These are phyloP conservation scores for Dysphania ambrosioides DNA, from an alignment of 148 eudicot genomes.

Conservation along the genomic window DNA sequence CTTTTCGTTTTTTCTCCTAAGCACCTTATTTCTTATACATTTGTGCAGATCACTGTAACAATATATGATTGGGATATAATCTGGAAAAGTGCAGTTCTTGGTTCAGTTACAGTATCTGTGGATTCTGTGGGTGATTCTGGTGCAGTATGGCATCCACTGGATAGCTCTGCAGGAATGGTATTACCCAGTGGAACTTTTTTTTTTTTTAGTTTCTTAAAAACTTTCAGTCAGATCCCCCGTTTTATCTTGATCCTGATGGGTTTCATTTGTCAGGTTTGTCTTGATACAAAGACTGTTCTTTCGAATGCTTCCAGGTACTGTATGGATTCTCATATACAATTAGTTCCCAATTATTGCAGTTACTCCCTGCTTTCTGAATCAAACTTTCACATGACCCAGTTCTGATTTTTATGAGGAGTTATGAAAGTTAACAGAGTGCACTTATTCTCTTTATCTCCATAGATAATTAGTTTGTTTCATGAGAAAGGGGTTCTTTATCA, in stretches of 20 bases:
- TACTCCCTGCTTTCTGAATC: neutral
- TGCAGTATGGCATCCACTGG: constrained; percentile 73
- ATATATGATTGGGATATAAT: constrained; percentile 96
- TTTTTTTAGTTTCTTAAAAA: neutral
- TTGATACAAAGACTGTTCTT: constrained; percentile 54
- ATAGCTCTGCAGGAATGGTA: constrained; percentile 89
- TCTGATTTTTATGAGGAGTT: neutral
- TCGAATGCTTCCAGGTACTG: constrained; percentile 60
- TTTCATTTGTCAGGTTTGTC: constrained; percentile 66
- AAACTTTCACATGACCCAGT: neutral
- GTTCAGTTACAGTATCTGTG: constrained; percentile 65
- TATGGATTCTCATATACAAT: neutral
- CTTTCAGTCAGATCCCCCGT: neutral
- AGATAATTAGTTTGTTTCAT: neutral
- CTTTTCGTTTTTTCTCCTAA: neutral
- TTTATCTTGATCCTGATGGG: constrained; percentile 10
- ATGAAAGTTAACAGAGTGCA: too few species aligned
- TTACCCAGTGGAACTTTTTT: neutral
- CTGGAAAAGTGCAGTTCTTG: constrained; percentile 91
- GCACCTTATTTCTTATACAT: constrained; percentile 9
- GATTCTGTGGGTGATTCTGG: constrained; percentile 76
- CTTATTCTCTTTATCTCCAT: neutral
- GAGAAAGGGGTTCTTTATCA: neutral
- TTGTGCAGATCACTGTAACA: constrained; percentile 72
- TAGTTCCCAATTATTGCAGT: neutral